phyloP scores from a whole-genome alignment of 2,329 filamentous ascomycete species.

The Pestalotiopsis sp. region DNA sequence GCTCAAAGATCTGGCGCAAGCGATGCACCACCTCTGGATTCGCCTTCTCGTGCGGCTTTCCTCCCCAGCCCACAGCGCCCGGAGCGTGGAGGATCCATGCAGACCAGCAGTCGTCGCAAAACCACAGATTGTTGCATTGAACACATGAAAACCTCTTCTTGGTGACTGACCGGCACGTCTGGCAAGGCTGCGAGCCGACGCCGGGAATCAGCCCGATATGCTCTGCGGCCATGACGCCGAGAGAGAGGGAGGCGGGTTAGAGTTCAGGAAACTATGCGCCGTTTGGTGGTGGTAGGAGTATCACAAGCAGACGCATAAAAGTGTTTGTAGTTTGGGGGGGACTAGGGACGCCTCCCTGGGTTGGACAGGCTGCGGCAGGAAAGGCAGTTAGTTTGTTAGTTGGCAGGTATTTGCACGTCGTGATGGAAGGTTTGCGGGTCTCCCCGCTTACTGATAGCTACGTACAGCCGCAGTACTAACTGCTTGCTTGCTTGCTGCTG shows the following conservation, averaged over 20 bases:
- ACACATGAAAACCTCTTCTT: conserved; percentile 33
- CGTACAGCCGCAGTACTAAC: neutral
- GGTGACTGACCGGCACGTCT: conserved; percentile 30
- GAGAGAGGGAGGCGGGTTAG: neutral
- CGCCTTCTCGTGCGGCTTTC: conserved; percentile 18
- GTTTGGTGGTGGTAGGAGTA: neutral
- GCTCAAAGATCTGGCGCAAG: conserved; percentile 13
- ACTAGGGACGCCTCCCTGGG: neutral
- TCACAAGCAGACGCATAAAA: neutral
- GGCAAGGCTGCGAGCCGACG: conserved; percentile 27
- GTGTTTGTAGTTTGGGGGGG: neutral
- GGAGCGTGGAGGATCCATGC: conserved; percentile 28
- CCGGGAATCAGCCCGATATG: conserved; percentile 8
- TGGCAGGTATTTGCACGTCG: neutral
- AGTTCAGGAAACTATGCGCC: neutral
- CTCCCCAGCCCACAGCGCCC: conserved; percentile 32
- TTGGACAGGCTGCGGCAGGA: neutral
- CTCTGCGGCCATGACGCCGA: neutral
- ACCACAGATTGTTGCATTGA: conserved; percentile 35
- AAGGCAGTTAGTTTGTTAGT: neutral
- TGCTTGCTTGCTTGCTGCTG: too few relatives aligned
- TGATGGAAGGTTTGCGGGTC: neutral
- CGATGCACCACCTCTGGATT: conserved; percentile 15
- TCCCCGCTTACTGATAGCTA: conserved; percentile 10
- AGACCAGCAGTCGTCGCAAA: conserved; percentile 34